Conservation (phyloP, 1,284 basidiomycete genomes). For the Boletus mariae region DNA sequence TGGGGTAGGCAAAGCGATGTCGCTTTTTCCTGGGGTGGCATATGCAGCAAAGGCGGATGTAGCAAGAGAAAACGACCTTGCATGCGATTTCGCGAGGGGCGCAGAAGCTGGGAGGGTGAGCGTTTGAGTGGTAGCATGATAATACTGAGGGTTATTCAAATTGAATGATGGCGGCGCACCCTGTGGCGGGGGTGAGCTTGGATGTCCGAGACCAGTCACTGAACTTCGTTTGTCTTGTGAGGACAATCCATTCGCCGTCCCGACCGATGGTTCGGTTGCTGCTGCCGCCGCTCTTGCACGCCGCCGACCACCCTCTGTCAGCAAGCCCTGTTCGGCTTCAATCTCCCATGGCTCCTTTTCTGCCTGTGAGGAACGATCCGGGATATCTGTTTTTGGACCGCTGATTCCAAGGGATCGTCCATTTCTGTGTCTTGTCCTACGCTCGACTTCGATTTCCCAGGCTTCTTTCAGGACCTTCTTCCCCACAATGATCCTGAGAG, state of each 20-base stretch:
- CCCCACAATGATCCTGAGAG: constrained; percentile 58
- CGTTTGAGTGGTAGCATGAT: constrained; percentile 48
- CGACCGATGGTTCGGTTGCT: constrained; percentile 30
- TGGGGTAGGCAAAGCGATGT: constrained; percentile 60
- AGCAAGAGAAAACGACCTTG: constrained; percentile 59
- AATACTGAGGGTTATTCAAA: constrained; percentile 56
- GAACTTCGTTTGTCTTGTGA: constrained; percentile 17
- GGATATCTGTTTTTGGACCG: constrained; percentile 3
- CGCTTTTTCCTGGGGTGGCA: constrained; percentile 32
- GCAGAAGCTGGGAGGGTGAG: constrained; percentile 62
- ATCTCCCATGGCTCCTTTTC: constrained; percentile 73
- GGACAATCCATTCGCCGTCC: constrained; percentile 1
- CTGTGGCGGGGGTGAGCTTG: constrained; percentile 23
- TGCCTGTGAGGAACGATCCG: constrained; percentile 22
- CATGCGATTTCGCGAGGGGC: constrained; percentile 52
- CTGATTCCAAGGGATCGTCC: constrained; percentile 25
- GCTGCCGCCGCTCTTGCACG: constrained; percentile 55
- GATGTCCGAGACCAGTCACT: constrained; percentile 22
- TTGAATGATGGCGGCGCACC: constrained; percentile 26
- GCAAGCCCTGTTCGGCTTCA: constrained; percentile 67
- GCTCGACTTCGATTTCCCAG: constrained; percentile 74
- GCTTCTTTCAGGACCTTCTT: constrained; percentile 65
- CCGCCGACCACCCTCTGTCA: constrained; percentile 67
- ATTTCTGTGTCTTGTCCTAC: constrained; percentile 39
- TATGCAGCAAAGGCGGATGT: constrained; percentile 24